Evolutionary conservation across 805 yeast species (phyloP).

Genomic region (Wickerhamomyces xylosicus): DNA sequence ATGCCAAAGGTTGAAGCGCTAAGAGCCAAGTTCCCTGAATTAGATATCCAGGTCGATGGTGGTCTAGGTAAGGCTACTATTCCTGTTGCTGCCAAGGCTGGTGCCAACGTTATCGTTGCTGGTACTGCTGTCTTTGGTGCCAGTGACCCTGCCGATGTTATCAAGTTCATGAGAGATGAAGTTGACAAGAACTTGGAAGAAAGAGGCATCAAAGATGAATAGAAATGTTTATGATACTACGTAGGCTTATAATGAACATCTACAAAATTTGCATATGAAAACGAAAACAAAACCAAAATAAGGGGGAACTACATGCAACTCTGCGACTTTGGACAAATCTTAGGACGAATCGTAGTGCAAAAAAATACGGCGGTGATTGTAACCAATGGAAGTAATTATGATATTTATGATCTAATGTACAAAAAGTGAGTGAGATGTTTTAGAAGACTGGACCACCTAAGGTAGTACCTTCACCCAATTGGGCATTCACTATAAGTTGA

Average conservation of each 20-base stretch:
- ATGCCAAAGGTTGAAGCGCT: constrained; percentile 87
- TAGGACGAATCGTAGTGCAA: too few species aligned
- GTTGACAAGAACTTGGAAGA: constrained; percentile 42
- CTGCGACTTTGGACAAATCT: too few species aligned
- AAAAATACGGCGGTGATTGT: too few species aligned
- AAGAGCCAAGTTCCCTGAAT: constrained; percentile 61
- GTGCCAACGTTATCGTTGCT: constrained; percentile 96
- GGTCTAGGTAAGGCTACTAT: constrained; percentile 85
- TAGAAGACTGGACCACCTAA: constrained; percentile 64
- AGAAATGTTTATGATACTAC: too few species aligned
- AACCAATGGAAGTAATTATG: background rate
- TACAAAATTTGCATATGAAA: background rate
- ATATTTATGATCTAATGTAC: background rate
- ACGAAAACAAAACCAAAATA: background rate
- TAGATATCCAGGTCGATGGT: constrained; percentile 94
- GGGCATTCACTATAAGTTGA: constrained; percentile 30
- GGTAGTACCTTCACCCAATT: constrained; percentile 77
- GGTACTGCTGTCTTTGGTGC: constrained; percentile 93
- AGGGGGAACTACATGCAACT: too few species aligned
- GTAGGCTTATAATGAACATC: too few species aligned
- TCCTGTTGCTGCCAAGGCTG: constrained; percentile 85
- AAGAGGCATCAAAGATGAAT: too few species aligned
- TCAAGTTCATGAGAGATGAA: constrained; percentile 51
- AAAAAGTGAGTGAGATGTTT: constrained; percentile 5
- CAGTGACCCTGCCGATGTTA: constrained; percentile 65